Evolutionary conservation across 2,329 filamentous ascomycete species (phyloP).

Genomic region (Calonectria fujianensis): DNA sequence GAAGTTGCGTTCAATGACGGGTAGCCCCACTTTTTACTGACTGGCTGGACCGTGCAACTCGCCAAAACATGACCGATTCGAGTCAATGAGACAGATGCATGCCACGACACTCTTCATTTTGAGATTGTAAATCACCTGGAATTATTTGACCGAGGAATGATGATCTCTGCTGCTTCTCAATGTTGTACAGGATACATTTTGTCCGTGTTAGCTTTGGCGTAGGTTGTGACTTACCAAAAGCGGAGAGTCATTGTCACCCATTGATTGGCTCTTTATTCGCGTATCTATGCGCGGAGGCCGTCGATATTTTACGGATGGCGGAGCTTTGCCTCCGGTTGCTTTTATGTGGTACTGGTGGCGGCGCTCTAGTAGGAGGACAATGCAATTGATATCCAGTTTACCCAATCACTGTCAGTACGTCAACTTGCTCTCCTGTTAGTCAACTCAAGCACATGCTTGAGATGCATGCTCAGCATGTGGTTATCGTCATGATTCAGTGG

Average conservation of each 20-base stretch:
- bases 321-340: constrained; percentile 30
- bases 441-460: background rate
- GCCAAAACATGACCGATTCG: background rate
- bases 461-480: background rate
- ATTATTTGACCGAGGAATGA: background rate
- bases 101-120: background rate
- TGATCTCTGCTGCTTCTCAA: background rate
- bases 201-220: constrained; percentile 9
- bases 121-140: background rate
- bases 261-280: background rate
- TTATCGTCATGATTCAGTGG: background rate
- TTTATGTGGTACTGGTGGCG: constrained; percentile 1
- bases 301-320: constrained; percentile 1
- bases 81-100: background rate
- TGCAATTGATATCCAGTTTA: background rate
- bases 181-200: background rate
- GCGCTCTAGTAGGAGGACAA: background rate
- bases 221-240: constrained; percentile 2
- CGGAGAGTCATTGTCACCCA: background rate
- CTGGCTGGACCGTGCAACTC: background rate
- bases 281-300: background rate
- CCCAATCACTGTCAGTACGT: background rate
- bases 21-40: constrained; percentile 3
- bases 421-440: background rate
- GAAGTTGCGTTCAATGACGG: background rate